These are phyloP conservation scores for Ulmus americana DNA, from an alignment of 331 rosid species.

Conservation along the genomic window DNA sequence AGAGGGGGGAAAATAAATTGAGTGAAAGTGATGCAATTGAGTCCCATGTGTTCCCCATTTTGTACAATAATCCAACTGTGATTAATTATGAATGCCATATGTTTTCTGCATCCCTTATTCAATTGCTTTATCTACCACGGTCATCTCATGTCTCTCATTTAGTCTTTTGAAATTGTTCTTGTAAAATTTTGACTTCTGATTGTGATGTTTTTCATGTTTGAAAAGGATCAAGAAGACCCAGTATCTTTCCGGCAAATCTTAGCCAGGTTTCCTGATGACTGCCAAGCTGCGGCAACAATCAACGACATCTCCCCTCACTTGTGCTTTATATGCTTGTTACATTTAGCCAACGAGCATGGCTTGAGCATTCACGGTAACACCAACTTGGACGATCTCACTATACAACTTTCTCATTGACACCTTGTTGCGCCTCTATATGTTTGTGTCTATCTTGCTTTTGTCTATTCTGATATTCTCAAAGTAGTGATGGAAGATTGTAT, in stretches of 20 bases:
- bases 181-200: conserved; percentile 21
- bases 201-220: conserved; percentile 17
- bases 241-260: conserved; percentile 55
- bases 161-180: not conserved
- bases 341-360: conserved; percentile 54
- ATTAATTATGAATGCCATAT: no score
- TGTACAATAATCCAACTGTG: not conserved
- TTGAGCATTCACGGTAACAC: conserved; percentile 32
- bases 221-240: conserved; percentile 35
- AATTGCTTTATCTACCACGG: not conserved
- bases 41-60: not conserved
- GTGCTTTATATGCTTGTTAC: conserved; percentile 52
- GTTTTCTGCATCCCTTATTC: no score
- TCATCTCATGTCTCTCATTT: not conserved
- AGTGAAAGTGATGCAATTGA: not conserved
- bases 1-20: no score
- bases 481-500: not conserved
- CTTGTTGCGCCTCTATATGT: not conserved
- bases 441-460: not conserved
- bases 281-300: conserved; percentile 60
- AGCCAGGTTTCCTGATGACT: conserved; percentile 57
- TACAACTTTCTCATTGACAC: conserved; percentile 15
- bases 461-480: not conserved
- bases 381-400: conserved; percentile 36
- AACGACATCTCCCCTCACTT: conserved; percentile 81